Conservation (phyloP, 73 alveolate genomes). For the Paramecium caudatum region DNA sequence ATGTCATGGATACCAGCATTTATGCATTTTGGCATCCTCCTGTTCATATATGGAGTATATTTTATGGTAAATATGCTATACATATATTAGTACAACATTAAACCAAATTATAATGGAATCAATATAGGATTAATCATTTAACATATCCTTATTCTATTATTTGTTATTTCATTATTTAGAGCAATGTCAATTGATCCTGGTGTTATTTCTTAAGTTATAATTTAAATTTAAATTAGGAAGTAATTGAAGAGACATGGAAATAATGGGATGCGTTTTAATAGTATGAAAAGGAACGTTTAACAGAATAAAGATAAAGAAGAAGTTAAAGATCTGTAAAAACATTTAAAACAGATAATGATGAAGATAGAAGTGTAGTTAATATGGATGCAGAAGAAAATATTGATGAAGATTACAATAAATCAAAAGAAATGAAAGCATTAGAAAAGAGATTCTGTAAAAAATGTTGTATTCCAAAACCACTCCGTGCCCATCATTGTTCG, state of each 20-base stretch:
- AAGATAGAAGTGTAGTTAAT: conserved; percentile 59
- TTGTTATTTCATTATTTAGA: neutral
- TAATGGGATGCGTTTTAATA: conserved; percentile 49
- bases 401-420: conserved; percentile 5
- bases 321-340: conserved; percentile 21
- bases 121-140: neutral
- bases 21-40: neutral
- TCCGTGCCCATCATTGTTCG: conserved; percentile 62
- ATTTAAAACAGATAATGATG: conserved; percentile 12
- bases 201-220: neutral
- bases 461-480: conserved; percentile 60
- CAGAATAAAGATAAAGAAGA: conserved; percentile 32
- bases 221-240: neutral
- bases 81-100: conserved; percentile 3
- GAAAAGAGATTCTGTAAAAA: conserved; percentile 59
- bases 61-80: neutral
- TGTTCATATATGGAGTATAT: conserved; percentile 28
- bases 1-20: conserved; percentile 60
- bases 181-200: conserved; percentile 37
- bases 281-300: conserved; percentile 17
- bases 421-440: neutral
- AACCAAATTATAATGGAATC: neutral
- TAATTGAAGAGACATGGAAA: conserved; percentile 46
- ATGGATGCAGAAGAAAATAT: conserved; percentile 44
- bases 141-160: neutral